phyloP scores from a whole-genome alignment of 2,329 filamentous ascomycete species.

The Diplodia mutila region DNA sequence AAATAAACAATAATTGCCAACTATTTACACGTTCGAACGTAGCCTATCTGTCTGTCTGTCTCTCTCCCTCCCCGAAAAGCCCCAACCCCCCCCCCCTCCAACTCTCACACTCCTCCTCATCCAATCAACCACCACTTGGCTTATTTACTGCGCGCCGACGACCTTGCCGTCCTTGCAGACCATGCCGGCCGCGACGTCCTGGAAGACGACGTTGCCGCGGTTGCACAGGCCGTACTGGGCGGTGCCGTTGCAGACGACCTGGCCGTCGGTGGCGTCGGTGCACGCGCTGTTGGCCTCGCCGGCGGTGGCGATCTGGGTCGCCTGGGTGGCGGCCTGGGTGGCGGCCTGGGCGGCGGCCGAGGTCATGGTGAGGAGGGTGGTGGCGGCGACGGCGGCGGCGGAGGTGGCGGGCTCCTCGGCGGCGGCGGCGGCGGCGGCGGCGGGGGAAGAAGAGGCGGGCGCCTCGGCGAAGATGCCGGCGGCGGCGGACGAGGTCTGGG shows the following conservation, averaged over 20 bases:
- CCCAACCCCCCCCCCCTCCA: too few species aligned
- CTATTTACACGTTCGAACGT: too few species aligned
- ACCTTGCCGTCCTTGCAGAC: slow-evolving; percentile 49
- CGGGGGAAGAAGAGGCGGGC: not conserved
- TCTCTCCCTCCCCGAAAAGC: too few species aligned
- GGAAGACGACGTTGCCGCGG: slow-evolving; percentile 43
- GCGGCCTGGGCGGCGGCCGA: not conserved
- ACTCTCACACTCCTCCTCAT: too few species aligned
- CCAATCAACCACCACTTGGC: too few species aligned
- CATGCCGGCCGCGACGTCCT: slow-evolving; percentile 47
- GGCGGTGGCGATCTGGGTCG: too few species aligned
- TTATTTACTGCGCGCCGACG: not conserved
- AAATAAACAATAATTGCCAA: too few species aligned
- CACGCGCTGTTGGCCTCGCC: slow-evolving; percentile 2
- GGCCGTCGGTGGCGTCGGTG: slow-evolving; percentile 18
- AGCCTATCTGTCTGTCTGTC: too few species aligned
- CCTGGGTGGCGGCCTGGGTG: not conserved
- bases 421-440: not conserved
- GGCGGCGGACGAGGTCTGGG: slow-evolving; percentile 19
- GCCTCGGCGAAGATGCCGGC: slow-evolving; percentile 5
- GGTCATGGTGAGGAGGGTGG: slow-evolving; percentile 32
- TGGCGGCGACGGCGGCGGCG: not conserved
- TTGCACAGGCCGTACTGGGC: slow-evolving; percentile 50
- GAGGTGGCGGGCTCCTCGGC: not conserved
- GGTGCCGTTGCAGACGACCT: slow-evolving; percentile 36